These are phyloP conservation scores for Populus nigra DNA, from an alignment of 345 rosid species.

Conservation along the genomic window DNA sequence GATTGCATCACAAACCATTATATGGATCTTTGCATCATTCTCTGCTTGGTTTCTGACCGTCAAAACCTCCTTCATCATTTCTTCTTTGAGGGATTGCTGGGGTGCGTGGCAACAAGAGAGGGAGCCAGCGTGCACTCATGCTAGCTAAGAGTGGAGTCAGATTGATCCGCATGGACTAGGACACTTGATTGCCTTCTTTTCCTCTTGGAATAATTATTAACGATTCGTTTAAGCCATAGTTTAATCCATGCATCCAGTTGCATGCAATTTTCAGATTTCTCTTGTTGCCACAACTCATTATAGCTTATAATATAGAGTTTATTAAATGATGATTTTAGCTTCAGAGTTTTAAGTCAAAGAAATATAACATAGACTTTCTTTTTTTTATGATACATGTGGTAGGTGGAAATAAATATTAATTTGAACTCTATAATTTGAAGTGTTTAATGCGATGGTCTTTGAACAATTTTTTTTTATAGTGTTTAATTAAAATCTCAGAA, in stretches of 20 bases:
- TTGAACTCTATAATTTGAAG: too few species aligned
- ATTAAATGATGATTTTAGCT: not conserved
- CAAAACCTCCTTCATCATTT: not conserved
- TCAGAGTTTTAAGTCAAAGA: not conserved
- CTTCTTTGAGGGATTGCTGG: not conserved
- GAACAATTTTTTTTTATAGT: too few species aligned
- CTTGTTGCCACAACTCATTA: not conserved
- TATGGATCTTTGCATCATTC: not conserved
- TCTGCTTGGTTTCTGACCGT: not conserved
- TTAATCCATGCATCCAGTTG: not conserved
- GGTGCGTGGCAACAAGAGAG: constrained; percentile 11
- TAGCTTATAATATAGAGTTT: not conserved
- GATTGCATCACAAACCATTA: constrained; percentile 24
- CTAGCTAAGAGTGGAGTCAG: constrained; percentile 4
- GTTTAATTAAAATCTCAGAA: too few species aligned
- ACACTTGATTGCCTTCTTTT: constrained; percentile 3
- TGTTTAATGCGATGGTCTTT: too few species aligned
- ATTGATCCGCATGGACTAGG: constrained; percentile 12
- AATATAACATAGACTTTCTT: too few species aligned
- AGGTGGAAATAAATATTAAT: not conserved
- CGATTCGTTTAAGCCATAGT: not conserved
- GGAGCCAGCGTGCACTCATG: constrained; percentile 17
- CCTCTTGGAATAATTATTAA: not conserved
- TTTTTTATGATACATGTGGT: not conserved
- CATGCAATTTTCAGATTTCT: not conserved